phyloP scores from a whole-genome alignment of 345 rosid genomes.

The Eucalyptus dawsonii region DNA sequence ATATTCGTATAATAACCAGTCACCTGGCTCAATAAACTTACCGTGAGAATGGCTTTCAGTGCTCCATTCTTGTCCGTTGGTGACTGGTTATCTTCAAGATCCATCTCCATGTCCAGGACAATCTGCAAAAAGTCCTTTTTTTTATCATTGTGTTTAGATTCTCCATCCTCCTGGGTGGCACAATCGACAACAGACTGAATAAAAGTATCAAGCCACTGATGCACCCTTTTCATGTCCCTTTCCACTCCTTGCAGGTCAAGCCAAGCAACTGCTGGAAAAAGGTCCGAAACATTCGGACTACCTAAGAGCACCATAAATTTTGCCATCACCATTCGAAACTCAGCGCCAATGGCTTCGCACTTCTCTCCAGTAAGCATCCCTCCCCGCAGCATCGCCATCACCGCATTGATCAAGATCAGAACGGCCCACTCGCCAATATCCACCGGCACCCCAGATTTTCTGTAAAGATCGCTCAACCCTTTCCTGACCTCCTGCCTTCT shows the following conservation, averaged over 20 bases:
- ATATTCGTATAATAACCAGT: background rate
- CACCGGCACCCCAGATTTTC: background rate
- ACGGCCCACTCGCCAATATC: background rate
- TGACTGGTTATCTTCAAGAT: background rate
- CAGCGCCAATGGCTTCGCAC: background rate
- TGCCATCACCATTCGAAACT: background rate
- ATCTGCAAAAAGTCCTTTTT: background rate
- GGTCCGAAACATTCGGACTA: background rate
- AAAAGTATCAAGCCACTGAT: background rate
- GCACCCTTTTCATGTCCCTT: background rate
- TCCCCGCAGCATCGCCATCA: background rate
- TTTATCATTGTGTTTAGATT: background rate
- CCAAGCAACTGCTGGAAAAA: background rate
- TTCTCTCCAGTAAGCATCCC: background rate
- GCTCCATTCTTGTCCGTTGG: background rate
- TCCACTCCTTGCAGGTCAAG: background rate
- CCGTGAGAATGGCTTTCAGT: background rate
- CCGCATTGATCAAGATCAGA: background rate
- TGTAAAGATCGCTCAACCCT: background rate
- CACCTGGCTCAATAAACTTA: background rate
- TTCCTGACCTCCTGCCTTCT: background rate
- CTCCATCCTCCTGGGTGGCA: background rate
- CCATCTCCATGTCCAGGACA: background rate
- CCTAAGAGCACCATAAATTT: background rate
- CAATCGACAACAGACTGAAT: background rate